Evolutionary conservation across 108 stramenopile species (phyloP).

Genomic region (Schizochytrium sp.): DNA sequence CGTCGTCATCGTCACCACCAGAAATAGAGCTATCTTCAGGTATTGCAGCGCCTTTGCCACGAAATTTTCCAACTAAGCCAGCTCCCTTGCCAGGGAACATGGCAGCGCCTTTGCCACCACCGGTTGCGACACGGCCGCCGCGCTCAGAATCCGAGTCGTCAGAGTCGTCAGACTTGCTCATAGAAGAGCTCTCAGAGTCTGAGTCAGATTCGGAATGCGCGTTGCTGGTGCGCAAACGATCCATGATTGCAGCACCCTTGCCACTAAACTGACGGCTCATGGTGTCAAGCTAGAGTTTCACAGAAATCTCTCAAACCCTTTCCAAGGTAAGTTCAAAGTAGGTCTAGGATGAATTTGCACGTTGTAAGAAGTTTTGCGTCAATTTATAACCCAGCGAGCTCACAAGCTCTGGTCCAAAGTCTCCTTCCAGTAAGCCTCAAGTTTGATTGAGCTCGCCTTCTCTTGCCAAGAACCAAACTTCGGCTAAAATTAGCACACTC

Average conservation of each 20-base stretch:
- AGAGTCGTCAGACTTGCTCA: neutral
- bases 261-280: neutral
- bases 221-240: no score
- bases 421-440: no score
- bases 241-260: conserved; percentile 18
- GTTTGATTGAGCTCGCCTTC: no score
- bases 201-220: neutral
- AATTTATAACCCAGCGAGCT: no score
- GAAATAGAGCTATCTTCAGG: neutral
- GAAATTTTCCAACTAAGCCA: neutral
- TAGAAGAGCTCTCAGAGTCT: conserved; percentile 7
- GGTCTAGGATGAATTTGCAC: no score
- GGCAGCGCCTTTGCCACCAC: conserved; percentile 39
- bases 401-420: no score
- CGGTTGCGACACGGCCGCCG: neutral
- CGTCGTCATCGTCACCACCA: conserved; percentile 22
- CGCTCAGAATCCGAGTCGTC: neutral
- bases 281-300: no score
- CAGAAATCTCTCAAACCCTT: no score
- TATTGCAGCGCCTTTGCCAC: conserved; percentile 4
- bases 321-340: no score
- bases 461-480: no score
- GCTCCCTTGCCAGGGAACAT: conserved; percentile 52
- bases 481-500: no score
- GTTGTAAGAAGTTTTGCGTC: no score